Conservation (phyloP, 768 basidiomycete genomes). For the Gymnopilus dilepis region DNA sequence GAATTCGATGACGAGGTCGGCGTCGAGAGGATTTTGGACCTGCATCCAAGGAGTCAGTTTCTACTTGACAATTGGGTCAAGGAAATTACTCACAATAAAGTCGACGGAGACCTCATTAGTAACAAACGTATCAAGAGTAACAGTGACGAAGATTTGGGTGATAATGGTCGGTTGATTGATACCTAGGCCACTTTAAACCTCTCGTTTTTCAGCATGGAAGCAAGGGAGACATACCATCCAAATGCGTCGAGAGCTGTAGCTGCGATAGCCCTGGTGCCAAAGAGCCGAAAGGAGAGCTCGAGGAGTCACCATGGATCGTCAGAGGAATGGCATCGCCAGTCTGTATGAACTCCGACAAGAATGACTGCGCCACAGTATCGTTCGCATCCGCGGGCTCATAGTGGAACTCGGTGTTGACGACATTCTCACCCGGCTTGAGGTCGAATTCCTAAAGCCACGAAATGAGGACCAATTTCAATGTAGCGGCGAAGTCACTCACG, state of each 20-base stretch:
- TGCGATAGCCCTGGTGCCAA: conserved; percentile 59
- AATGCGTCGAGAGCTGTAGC: conserved; percentile 51
- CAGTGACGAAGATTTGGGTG: conserved; percentile 56
- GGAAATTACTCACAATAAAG: conserved; percentile 54
- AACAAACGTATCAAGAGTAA: conserved; percentile 54
- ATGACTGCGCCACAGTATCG: conserved; percentile 67
- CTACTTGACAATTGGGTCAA: conserved; percentile 1
- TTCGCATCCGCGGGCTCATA: conserved; percentile 70
- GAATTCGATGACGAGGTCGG: conserved; percentile 59
- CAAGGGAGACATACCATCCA: conserved; percentile 45
- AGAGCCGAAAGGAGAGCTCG: conserved; percentile 67
- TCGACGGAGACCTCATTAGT: conserved; percentile 57
- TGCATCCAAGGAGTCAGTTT: conserved; percentile 20
- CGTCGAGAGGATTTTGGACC: conserved; percentile 61
- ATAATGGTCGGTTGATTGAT: conserved; percentile 62
- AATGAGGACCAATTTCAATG: neutral
- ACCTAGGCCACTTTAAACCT: conserved; percentile 31
- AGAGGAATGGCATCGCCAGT: conserved; percentile 51
- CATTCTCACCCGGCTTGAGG: conserved; percentile 62
- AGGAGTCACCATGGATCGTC: conserved; percentile 61
- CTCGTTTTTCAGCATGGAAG: neutral
- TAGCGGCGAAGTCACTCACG: conserved; percentile 40
- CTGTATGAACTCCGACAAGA: conserved; percentile 66
- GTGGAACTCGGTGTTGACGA: conserved; percentile 62
- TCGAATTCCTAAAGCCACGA: conserved; percentile 49